These are phyloP conservation scores for Mycena floridula DNA, from an alignment of 768 basidiomycete genomes.

Conservation along the genomic window DNA sequence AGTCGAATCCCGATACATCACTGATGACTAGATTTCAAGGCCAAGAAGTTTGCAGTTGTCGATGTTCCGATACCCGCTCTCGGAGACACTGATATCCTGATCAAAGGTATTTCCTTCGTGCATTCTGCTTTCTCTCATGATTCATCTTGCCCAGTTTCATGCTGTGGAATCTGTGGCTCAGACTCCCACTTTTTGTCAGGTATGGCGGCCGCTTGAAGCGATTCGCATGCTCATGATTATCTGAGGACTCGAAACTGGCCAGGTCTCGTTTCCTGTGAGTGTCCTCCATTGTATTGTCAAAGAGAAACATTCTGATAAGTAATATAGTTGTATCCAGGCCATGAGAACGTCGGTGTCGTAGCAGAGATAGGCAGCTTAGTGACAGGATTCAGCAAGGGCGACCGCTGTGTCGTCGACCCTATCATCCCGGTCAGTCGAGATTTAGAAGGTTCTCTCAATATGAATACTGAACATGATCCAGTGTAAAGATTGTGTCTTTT, in stretches of 20 bases:
- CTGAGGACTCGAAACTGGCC: conserved; percentile 12
- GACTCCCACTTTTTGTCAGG: conserved; percentile 48
- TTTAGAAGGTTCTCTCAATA: not conserved
- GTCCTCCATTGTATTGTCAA: too few relatives aligned
- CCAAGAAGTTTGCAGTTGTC: conserved; percentile 52
- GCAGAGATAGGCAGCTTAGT: conserved; percentile 53
- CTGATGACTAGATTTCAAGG: too few relatives aligned
- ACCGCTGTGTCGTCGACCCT: conserved; percentile 57
- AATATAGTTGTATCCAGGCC: conserved; percentile 54
- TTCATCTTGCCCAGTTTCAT: conserved; percentile 18
- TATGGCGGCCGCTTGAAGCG: not conserved
- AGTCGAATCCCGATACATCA: too few relatives aligned
- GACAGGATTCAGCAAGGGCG: conserved; percentile 40
- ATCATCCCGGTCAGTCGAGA: conserved; percentile 35
- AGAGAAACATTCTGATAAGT: not conserved
- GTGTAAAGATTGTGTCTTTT: conserved; percentile 69
- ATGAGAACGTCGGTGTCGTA: conserved; percentile 53
- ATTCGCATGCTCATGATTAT: too few relatives aligned
- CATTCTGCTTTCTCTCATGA: not conserved
- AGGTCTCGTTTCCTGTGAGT: conserved; percentile 28
- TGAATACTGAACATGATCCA: not conserved
- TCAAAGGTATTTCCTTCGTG: conserved; percentile 59
- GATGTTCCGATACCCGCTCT: conserved; percentile 48
- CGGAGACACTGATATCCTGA: conserved; percentile 51
- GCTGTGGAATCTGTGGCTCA: conserved; percentile 45